Evolutionary conservation across 768 basidiomycete species (phyloP).

Genomic region (Dacryopinax spathularia): DNA sequence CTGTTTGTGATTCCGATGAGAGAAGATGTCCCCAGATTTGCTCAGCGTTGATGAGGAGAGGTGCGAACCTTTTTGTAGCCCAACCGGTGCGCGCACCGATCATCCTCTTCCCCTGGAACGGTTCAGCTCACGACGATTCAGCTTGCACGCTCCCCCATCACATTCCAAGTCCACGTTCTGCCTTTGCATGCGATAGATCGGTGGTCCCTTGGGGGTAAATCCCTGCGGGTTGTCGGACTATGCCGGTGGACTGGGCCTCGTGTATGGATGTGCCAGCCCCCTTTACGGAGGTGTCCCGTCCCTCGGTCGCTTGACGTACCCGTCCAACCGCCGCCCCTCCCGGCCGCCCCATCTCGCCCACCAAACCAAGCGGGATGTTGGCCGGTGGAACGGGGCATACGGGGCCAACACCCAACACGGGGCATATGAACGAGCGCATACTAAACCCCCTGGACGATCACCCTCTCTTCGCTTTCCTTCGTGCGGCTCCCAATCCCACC

Average conservation of each 20-base stretch:
- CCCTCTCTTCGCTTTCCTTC: neutral
- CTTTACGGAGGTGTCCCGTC: neutral
- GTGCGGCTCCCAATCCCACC: slow-evolving; percentile 1
- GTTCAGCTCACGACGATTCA: neutral
- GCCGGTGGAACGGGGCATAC: neutral
- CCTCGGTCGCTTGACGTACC: neutral
- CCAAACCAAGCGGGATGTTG: neutral
- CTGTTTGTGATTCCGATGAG: too few species aligned
- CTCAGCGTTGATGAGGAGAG: too few species aligned
- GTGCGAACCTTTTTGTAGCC: neutral
- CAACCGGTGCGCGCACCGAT: neutral
- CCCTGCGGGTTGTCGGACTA: too few species aligned
- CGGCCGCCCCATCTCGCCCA: neutral
- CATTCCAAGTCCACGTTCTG: neutral
- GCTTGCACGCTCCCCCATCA: neutral
- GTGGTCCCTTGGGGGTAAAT: too few species aligned
- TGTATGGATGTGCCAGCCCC: neutral
- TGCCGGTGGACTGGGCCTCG: neutral
- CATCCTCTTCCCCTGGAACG: neutral
- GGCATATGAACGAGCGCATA: too few species aligned
- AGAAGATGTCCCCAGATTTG: too few species aligned
- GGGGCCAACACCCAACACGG: neutral
- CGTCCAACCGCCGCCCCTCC: neutral
- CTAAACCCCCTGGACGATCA: neutral
- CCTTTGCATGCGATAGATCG: neutral